phyloP scores from a whole-genome alignment of 768 basidiomycete species.

The Calocybe indica region DNA sequence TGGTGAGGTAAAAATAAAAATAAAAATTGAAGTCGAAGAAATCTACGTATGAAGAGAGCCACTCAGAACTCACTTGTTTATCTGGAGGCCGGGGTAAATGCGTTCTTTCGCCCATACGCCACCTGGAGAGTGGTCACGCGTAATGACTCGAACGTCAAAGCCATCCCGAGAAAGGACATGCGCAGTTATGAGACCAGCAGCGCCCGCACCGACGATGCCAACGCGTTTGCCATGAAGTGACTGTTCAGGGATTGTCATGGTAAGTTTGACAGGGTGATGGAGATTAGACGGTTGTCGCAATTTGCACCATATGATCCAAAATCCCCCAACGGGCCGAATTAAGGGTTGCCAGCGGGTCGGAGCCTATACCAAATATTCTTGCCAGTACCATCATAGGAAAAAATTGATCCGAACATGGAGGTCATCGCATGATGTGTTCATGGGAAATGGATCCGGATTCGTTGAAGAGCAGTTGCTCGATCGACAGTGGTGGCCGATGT shows the following conservation, averaged over 20 bases:
- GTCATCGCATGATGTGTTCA: no score
- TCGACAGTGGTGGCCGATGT: no score
- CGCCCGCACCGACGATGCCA: constrained; percentile 47
- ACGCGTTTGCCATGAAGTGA: neutral
- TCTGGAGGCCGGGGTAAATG: constrained; percentile 47
- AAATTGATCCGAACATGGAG: no score
- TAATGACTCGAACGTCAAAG: constrained; percentile 51
- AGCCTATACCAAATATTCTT: no score
- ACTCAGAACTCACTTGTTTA: constrained; percentile 49
- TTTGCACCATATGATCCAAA: no score
- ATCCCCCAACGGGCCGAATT: no score
- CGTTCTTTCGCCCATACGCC: constrained; percentile 56
- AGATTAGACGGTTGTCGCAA: no score
- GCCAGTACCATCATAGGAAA: no score
- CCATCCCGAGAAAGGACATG: constrained; percentile 52
- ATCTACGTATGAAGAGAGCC: neutral
- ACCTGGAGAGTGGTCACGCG: constrained; percentile 47
- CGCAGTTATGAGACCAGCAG: constrained; percentile 55
- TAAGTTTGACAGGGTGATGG: neutral
- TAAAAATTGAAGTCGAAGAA: neutral
- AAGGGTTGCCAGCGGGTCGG: no score
- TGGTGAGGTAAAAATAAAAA: constrained; percentile 13
- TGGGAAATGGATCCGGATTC: no score
- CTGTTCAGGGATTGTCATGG: neutral
- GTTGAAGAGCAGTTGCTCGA: no score